Evolutionary conservation across 306 rosid genomes (phyloP).

Genomic region (Trifolium repens): DNA sequence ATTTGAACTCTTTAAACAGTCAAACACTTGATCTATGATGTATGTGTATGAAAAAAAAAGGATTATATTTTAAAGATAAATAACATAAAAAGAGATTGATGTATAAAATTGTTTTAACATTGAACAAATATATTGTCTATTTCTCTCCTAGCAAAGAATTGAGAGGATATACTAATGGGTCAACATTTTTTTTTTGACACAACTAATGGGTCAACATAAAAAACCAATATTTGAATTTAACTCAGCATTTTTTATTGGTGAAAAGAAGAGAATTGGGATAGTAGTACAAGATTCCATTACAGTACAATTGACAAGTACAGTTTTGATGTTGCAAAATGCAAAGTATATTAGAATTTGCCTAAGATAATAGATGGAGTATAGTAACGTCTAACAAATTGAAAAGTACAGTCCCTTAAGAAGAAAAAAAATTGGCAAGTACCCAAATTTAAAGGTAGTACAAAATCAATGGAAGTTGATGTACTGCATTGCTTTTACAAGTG

Average conservation of each 20-base stretch:
- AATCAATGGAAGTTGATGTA: slow-evolving; percentile 30
- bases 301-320: slow-evolving; percentile 44
- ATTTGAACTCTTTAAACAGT: no score
- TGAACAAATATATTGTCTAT: no score
- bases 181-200: no score
- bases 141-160: neutral
- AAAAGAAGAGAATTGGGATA: neutral
- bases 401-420: no score
- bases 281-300: slow-evolving; percentile 41
- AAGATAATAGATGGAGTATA: neutral
- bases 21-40: no score
- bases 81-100: no score
- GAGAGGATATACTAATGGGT: neutral
- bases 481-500: slow-evolving; percentile 7
- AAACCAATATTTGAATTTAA: no score
- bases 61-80: no score
- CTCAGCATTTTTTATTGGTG: neutral
- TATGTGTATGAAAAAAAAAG: no score
- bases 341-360: no score
- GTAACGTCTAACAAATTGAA: neutral
- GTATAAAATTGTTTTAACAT: no score
- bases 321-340: neutral
- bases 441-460: slow-evolving; percentile 35
- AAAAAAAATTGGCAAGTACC: neutral
- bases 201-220: no score